Conservation (phyloP, 2,329 filamentous ascomycete species). For the Fusarium falciforme region DNA sequence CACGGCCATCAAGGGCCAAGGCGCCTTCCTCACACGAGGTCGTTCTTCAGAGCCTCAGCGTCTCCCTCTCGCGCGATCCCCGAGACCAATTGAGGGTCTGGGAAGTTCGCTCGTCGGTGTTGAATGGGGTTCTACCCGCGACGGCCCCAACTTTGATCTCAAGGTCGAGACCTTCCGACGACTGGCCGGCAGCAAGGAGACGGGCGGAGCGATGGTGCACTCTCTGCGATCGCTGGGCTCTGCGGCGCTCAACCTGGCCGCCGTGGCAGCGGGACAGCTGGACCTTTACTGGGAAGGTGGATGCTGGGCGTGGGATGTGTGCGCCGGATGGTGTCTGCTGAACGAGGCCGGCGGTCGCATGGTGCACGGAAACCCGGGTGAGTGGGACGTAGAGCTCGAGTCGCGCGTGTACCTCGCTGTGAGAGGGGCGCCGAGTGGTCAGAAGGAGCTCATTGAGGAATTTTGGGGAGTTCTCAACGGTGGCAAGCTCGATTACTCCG, state of each 20-base stretch:
- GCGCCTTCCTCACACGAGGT: conserved; percentile 68
- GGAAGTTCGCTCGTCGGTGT: conserved; percentile 73
- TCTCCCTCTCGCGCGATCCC: conserved; percentile 57
- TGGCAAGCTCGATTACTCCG: conserved; percentile 60
- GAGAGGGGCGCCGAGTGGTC: conserved; percentile 67
- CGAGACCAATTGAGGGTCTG: conserved; percentile 70
- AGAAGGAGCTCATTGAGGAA: conserved; percentile 72
- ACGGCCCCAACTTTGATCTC: conserved; percentile 76
- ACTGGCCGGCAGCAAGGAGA: conserved; percentile 67
- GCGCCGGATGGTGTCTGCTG: conserved; percentile 82
- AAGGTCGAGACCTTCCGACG: conserved; percentile 75
- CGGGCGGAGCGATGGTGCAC: conserved; percentile 81
- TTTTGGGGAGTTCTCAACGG: conserved; percentile 72
- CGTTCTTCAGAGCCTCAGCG: conserved; percentile 51
- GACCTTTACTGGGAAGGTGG: conserved; percentile 87
- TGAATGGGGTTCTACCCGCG: conserved; percentile 79
- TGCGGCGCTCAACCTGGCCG: conserved; percentile 80
- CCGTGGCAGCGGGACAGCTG: conserved; percentile 75
- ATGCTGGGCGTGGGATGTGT: conserved; percentile 88
- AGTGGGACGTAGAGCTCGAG: conserved; percentile 73
- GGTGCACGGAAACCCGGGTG: conserved; percentile 78
- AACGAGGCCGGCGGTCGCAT: conserved; percentile 79
- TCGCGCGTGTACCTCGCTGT: conserved; percentile 72
- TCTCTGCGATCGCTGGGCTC: conserved; percentile 76
- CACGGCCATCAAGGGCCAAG: conserved; percentile 74